These are phyloP conservation scores for Adansonia digitata DNA, from an alignment of 345 rosid genomes.

Conservation along the genomic window DNA sequence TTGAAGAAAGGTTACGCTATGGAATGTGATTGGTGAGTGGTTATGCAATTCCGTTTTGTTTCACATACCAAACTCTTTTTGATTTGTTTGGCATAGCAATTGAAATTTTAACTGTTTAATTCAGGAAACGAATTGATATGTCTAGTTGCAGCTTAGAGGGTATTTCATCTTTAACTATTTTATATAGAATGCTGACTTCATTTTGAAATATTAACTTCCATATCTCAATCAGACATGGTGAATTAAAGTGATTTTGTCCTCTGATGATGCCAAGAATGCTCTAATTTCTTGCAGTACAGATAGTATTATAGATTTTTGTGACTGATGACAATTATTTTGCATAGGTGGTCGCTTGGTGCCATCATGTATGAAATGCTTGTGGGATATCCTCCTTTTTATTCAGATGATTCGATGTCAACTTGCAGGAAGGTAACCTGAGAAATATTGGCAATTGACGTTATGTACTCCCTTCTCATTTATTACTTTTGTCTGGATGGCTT, in stretches of 20 bases:
- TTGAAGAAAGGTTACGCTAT: conserved; percentile 95
- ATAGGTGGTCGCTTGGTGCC: conserved; percentile 98
- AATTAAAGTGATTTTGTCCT: background rate
- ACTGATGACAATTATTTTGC: conserved; percentile 18
- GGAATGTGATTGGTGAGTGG: conserved; percentile 93
- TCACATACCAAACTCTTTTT: background rate
- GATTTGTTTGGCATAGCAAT: background rate
- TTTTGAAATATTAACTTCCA: background rate
- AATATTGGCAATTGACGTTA: background rate
- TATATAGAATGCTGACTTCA: background rate
- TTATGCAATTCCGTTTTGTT: conserved; percentile 6
- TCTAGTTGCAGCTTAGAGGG: background rate
- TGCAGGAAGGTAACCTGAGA: conserved; percentile 66
- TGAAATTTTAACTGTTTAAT: background rate
- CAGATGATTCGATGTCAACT: conserved; percentile 97
- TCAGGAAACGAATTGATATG: background rate
- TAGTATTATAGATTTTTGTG: background rate
- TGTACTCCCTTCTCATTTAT: background rate
- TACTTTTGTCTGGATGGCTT: background rate
- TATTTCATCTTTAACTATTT: too few relatives aligned
- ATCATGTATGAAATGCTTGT: conserved; percentile 97
- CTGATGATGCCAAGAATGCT: conserved; percentile 7
- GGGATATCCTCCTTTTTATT: conserved; percentile 96
- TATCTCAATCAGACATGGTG: background rate
- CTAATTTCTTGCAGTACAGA: conserved; percentile 1